These are phyloP conservation scores for Blastocystis sp. DNA, from an alignment of 352 stramenopile genomes.

Conservation along the genomic window DNA sequence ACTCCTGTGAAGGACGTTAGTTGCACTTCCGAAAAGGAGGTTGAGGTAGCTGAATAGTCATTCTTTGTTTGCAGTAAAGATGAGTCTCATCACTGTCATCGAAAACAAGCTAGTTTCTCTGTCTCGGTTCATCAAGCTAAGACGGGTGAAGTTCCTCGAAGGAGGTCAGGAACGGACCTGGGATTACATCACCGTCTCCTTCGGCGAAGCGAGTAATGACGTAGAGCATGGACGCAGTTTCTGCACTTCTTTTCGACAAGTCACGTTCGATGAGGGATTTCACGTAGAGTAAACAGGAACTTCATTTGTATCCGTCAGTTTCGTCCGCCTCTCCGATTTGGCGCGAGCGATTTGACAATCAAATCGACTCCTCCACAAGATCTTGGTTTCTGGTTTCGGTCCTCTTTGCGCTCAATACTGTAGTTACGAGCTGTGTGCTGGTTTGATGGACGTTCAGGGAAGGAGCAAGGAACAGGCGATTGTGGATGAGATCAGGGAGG, in stretches of 20 bases:
- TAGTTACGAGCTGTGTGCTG: conserved; percentile 50
- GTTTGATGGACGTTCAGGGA: conserved; percentile 18
- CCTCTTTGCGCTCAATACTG: neutral
- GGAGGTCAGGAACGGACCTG: neutral
- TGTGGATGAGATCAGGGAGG: conserved; percentile 36
- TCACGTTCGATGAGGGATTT: neutral
- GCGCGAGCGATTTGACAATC: conserved; percentile 26
- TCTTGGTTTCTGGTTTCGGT: conserved; percentile 11
- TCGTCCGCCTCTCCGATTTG: conserved; percentile 7
- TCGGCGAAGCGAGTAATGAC: neutral
- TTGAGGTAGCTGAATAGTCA: neutral
- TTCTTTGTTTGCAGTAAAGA: neutral
- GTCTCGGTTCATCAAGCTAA: conserved; percentile 27
- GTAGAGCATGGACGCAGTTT: conserved; percentile 49
- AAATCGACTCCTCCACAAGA: neutral
- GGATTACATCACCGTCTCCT: conserved; percentile 3
- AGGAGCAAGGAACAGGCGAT: conserved; percentile 26
- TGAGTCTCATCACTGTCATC: neutral
- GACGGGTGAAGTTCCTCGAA: neutral
- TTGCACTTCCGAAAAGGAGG: neutral
- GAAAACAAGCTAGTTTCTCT: neutral
- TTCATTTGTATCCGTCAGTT: conserved; percentile 33
- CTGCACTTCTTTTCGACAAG: conserved; percentile 44
- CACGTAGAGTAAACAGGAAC: conserved; percentile 16
- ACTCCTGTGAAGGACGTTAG: no score